Evolutionary conservation across 73 alveolate genomes (phyloP), one percentile per base, ranked within the genome.

Genomic region (Blepharisma japonicum): DNA sequence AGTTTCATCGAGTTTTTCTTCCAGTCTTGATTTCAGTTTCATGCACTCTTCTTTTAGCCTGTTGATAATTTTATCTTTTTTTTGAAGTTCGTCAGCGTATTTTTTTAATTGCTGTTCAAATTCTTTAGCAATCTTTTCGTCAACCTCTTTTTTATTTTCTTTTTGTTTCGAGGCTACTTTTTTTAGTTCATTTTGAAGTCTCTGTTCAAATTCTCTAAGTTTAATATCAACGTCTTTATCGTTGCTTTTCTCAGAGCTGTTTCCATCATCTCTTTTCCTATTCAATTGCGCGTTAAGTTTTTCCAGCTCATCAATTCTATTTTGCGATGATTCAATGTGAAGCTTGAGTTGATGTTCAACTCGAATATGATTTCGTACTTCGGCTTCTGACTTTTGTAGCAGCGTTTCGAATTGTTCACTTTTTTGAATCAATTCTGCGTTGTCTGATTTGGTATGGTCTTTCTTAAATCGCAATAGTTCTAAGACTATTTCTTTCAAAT

Each of bases 321-420:
- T 55, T 80, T 93, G 94, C 55, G 85, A 77, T 68, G 89, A 78
- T 55, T 93, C 98, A 42, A 77, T 83, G 71, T 90, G 95, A 77
- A 93, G 83, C 79, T 93, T 93, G 83, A 93, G 76, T 83, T 93
- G 98, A 79, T 93, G 94, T 56, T 93, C 96, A 48, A 88, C 90
- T 68, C 93, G 77, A 27, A 93, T 90, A 79, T 93, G 98, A 55
- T 87, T 92, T 71, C 98, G 81, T 48, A 93, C 86, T 74, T 93
- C 98, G n/a, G 90, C 94, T 81, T 93, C 98, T 68, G 85, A 86
- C 71, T 86, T 84, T 38, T 83, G 83, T 67, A 92, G 80, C 54
- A 89, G 14, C 18, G 14, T 61, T 61, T 61, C 74, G 23, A 61
- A 61, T 39, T 61, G 74, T 39, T 61, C 74, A 20, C 4, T 18